Percentiles rank a stretch among this genome's conserved stretches.
Evolutionary conservation across 164 flowering plant genomes (phyloP).

Genomic region (Berberis vulgaris): DNA sequence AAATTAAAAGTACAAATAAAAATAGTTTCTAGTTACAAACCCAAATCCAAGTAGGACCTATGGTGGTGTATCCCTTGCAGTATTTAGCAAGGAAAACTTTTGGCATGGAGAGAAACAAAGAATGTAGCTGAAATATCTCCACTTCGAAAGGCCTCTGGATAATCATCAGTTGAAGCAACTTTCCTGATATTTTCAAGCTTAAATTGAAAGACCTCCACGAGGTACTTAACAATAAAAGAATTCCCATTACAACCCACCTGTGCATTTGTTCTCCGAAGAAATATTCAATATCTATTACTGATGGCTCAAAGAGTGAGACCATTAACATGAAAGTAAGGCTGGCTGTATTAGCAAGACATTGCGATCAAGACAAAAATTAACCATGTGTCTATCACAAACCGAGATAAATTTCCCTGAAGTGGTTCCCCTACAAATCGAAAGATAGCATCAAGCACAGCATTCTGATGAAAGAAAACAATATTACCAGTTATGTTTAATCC

Average conservation of each 20-base stretch:
- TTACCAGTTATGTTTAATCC: neutral
- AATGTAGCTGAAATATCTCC: slow-evolving; percentile 18
- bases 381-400: slow-evolving; percentile 19
- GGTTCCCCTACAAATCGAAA: slow-evolving; percentile 10
- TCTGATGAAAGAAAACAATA: neutral
- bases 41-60: slow-evolving; percentile 2
- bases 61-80: neutral
- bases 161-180: slow-evolving; percentile 3
- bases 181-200: slow-evolving; percentile 7
- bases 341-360: slow-evolving; percentile 18
- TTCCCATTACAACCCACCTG: slow-evolving; percentile 20
- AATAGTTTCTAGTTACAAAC: neutral
- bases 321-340: slow-evolving; percentile 24
- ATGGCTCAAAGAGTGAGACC: neutral
- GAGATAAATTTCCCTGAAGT: slow-evolving; percentile 15
- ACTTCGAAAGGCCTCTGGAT: slow-evolving; percentile 13
- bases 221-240: slow-evolving; percentile 19
- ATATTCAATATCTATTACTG: slow-evolving; percentile 8
- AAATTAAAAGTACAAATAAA: neutral
- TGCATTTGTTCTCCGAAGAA: slow-evolving; percentile 9
- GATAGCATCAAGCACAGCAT: neutral
- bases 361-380: slow-evolving; percentile 18
- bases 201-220: slow-evolving; percentile 13
- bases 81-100: neutral
- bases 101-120: slow-evolving; percentile 2